Percentiles rank a stretch among this genome's conserved stretches.
Conservation (phyloP, 345 rosid genomes). For the Eucalyptus microcorys region DNA sequence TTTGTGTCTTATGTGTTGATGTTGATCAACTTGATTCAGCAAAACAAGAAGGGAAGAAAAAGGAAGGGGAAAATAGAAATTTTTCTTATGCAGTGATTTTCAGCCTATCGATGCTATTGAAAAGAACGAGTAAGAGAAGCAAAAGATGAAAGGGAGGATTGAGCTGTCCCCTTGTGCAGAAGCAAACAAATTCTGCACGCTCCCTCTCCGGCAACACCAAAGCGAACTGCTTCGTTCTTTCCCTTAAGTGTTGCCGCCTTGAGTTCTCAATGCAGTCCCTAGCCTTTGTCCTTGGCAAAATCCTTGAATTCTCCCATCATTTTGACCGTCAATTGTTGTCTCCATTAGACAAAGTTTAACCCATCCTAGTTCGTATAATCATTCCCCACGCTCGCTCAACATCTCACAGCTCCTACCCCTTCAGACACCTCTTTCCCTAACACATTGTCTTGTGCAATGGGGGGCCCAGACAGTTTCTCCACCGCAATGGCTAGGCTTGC, state of each 20-base stretch:
- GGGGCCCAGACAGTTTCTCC: background rate
- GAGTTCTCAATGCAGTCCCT: background rate
- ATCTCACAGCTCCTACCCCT: background rate
- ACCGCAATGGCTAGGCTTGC: constrained; percentile 2
- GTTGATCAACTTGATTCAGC: background rate
- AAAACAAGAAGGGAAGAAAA: background rate
- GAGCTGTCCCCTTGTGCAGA: background rate
- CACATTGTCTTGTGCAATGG: background rate
- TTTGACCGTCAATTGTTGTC: constrained; percentile 1
- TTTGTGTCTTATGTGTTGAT: background rate
- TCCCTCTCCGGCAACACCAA: background rate
- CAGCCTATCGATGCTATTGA: background rate
- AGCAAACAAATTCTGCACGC: background rate
- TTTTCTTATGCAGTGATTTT: background rate
- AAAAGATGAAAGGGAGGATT: background rate
- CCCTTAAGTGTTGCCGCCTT: background rate
- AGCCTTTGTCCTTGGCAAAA: background rate
- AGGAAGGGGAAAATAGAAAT: too few relatives aligned
- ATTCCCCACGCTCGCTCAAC: background rate
- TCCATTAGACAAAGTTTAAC: background rate
- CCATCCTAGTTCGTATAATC: background rate
- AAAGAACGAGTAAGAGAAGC: background rate
- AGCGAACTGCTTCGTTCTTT: background rate
- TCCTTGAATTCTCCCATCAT: background rate
- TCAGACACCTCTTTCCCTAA: background rate